Conservation (phyloP, 257 asterid species). For the Marsdenia floribunda region DNA sequence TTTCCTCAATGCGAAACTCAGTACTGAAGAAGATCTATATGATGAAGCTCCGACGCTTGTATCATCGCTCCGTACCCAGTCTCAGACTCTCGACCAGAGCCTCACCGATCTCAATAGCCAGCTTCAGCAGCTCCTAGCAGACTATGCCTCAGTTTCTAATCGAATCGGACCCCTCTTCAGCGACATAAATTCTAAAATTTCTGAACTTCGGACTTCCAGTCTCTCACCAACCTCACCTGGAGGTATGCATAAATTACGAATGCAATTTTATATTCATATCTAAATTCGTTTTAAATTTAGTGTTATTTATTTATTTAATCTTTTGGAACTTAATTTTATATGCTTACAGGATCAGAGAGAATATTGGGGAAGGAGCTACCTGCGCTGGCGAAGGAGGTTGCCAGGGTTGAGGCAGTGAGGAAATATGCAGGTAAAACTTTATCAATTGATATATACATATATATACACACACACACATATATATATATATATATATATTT, state of each 20-base stretch:
- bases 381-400: slow-evolving; percentile 91
- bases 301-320: background rate
- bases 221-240: slow-evolving; percentile 28
- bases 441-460: no score
- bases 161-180: slow-evolving; percentile 41
- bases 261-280: background rate
- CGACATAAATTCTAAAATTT: slow-evolving; percentile 42
- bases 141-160: slow-evolving; percentile 52
- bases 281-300: background rate
- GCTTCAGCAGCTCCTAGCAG: slow-evolving; percentile 40
- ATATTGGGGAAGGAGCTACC: slow-evolving; percentile 79
- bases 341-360: slow-evolving; percentile 57
- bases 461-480: no score
- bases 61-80: slow-evolving; percentile 61
- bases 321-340: background rate
- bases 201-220: slow-evolving; percentile 49
- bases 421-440: slow-evolving; percentile 66
- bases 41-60: slow-evolving; percentile 49
- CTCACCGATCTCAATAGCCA: slow-evolving; percentile 50
- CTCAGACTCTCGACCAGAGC: slow-evolving; percentile 48
- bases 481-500: no score
- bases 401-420: slow-evolving; percentile 86
- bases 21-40: slow-evolving; percentile 52
- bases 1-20: slow-evolving; percentile 61
- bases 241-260: slow-evolving; percentile 24